phyloP scores from a whole-genome alignment of 2,329 filamentous ascomycete genomes.

The Zymoseptoria brevis region DNA sequence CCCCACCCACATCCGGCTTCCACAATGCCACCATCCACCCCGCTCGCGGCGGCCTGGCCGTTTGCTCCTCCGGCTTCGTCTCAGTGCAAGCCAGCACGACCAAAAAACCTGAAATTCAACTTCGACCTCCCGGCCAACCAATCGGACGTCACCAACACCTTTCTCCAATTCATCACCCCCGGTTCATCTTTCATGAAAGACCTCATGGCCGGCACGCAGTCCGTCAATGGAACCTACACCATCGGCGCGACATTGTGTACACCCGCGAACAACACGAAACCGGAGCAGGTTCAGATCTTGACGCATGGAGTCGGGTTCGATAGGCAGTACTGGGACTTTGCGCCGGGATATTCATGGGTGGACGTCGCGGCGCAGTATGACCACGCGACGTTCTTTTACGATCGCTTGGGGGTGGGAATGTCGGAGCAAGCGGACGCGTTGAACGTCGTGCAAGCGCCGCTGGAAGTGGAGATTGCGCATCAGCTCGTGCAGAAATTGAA shows the following conservation, averaged over 20 bases:
- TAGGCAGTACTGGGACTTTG: conserved; percentile 30
- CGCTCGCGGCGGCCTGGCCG: conserved; percentile 22
- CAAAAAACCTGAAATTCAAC: conserved; percentile 23
- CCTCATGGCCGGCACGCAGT: conserved; percentile 9
- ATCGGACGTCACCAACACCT: conserved; percentile 23
- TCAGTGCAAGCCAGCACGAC: conserved; percentile 18
- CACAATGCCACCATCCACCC: conserved; percentile 14
- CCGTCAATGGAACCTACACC: conserved; percentile 9
- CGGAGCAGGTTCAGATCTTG: conserved; percentile 30
- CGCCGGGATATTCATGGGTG: conserved; percentile 34
- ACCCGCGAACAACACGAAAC: conserved; percentile 8
- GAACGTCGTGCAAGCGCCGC: conserved; percentile 31
- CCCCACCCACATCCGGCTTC: conserved; percentile 10
- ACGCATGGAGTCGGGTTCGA: conserved; percentile 37
- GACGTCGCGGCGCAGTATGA: conserved; percentile 33
- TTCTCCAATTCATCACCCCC: conserved; percentile 6
- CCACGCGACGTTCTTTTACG: conserved; percentile 37
- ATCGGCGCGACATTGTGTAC: conserved; percentile 10
- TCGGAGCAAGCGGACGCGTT: conserved; percentile 34
- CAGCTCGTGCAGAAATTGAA: conserved; percentile 28
- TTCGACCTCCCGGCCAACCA: conserved; percentile 22
- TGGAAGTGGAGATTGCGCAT: conserved; percentile 33
- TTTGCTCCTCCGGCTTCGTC: conserved; percentile 25
- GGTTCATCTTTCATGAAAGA: conserved; percentile 5
- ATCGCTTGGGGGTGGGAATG: conserved; percentile 34